A percentile compares a stretch with the other conserved stretches of the same genome.
Conservation (phyloP, 768 basidiomycete species). For the Mycena filopes region DNA sequence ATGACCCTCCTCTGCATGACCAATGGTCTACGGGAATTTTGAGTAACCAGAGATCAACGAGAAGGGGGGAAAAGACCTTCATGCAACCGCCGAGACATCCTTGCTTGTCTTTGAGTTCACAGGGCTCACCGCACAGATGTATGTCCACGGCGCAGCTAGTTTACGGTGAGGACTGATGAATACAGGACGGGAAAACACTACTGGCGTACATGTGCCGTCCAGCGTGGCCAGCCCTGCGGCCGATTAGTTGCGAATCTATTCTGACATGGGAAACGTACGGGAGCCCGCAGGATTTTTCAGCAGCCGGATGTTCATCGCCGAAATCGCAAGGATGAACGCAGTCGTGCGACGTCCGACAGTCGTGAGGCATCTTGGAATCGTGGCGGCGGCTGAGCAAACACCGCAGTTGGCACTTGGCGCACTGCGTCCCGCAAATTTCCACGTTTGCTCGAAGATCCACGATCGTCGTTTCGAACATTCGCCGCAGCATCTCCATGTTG, state of each 20-base stretch:
- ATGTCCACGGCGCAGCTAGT: constrained; percentile 60
- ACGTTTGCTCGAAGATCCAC: constrained; percentile 59
- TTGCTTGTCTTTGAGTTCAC: constrained; percentile 54
- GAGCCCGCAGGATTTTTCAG: constrained; percentile 53
- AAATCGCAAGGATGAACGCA: constrained; percentile 59
- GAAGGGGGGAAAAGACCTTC: constrained; percentile 51
- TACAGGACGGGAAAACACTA: neutral
- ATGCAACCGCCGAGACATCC: constrained; percentile 66
- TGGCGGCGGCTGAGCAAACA: constrained; percentile 62
- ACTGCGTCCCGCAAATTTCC: constrained; percentile 61
- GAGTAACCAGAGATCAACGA: neutral
- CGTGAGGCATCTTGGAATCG: constrained; percentile 50
- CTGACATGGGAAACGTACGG: constrained; percentile 48
- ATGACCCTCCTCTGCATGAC: constrained; percentile 61
- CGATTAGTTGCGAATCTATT: neutral
- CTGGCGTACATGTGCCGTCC: constrained; percentile 62
- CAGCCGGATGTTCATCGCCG: constrained; percentile 44
- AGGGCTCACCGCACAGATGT: constrained; percentile 66
- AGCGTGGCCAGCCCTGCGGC: constrained; percentile 66
- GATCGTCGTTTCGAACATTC: constrained; percentile 52
- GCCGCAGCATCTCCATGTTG: constrained; percentile 55
- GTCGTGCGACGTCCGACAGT: constrained; percentile 61
- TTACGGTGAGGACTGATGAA: neutral
- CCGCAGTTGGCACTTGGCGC: constrained; percentile 57
- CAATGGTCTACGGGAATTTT: constrained; percentile 50